phyloP scores from a whole-genome alignment of 106 monocot species.

The Apostasia shenzhenica region DNA sequence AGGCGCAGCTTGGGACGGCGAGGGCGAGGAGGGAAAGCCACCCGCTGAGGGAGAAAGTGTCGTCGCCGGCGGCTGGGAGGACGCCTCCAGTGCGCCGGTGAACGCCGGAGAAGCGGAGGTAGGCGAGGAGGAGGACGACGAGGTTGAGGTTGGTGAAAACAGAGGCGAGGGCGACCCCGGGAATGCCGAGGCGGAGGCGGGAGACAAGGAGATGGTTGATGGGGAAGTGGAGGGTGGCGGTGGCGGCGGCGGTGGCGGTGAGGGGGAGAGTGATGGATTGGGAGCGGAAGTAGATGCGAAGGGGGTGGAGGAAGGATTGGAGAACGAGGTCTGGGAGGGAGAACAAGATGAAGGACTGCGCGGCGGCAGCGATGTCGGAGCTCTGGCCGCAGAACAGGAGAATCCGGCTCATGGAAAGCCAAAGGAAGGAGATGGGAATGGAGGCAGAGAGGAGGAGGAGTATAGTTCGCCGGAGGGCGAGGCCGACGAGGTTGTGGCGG shows the following conservation, averaged over 20 bases:
- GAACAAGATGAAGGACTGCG: conserved; percentile 48
- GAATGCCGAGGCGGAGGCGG: conserved; percentile 46
- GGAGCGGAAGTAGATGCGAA: conserved; percentile 65
- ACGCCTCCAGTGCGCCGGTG: conserved; percentile 39
- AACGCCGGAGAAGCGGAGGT: conserved; percentile 53
- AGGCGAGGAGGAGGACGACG: conserved; percentile 34
- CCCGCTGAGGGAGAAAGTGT: conserved; percentile 24
- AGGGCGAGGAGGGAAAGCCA: conserved; percentile 53
- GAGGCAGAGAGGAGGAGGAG: conserved; percentile 32
- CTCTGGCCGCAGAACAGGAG: conserved; percentile 69
- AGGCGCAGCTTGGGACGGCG: conserved; percentile 77
- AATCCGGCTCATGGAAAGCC: conserved; percentile 38
- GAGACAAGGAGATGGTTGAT: conserved; percentile 66
- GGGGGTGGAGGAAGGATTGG: conserved; percentile 64
- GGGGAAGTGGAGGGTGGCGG: conserved; percentile 60
- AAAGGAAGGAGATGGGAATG: conserved; percentile 50
- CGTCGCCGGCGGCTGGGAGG: conserved; percentile 10
- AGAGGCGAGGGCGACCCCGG: conserved; percentile 56
- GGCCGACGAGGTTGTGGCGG: conserved; percentile 35
- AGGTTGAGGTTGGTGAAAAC: conserved; percentile 62
- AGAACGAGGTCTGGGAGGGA: conserved; percentile 64
- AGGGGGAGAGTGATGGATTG: conserved; percentile 72
- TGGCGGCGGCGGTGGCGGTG: conserved; percentile 48
- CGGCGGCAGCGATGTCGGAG: conserved; percentile 32
- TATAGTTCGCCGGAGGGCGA: conserved; percentile 47